Percentiles rank a stretch among this genome's conserved stretches.
These are phyloP conservation scores for Yarrowia sp. DNA, from an alignment of 805 yeast species.

Conservation along the genomic window DNA sequence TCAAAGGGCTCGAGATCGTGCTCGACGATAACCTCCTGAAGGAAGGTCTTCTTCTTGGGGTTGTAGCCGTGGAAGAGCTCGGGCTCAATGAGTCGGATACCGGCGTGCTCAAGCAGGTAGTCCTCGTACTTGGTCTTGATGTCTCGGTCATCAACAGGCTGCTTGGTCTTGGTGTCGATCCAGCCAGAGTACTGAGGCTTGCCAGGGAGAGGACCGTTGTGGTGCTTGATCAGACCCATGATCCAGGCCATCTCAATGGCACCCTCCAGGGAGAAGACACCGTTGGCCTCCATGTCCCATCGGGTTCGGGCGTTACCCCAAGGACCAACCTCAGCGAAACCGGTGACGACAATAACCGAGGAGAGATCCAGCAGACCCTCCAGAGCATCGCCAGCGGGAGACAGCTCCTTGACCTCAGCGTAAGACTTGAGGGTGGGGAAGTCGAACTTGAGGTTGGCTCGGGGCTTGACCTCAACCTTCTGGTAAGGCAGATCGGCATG, in stretches of 20 bases:
- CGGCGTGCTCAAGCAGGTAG: constrained; percentile 84
- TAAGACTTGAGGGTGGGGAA: constrained; percentile 87
- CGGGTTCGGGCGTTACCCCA: constrained; percentile 99
- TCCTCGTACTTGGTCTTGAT: constrained; percentile 89
- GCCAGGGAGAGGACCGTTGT: constrained; percentile 85
- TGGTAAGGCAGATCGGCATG: constrained; percentile 81
- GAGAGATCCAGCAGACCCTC: constrained; percentile 92
- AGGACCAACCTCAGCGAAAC: constrained; percentile 98
- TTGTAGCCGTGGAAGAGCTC: constrained; percentile 91
- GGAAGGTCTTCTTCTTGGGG: constrained; percentile 86
- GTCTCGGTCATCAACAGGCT: constrained; percentile 92
- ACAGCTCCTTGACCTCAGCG: constrained; percentile 61
- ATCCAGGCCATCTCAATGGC: constrained; percentile 99
- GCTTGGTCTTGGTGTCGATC: constrained; percentile 91
- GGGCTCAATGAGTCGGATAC: constrained; percentile 95
- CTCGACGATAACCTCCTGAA: constrained; percentile 95
- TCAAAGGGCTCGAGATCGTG: constrained; percentile 96
- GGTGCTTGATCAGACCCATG: constrained; percentile 95
- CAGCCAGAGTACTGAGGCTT: constrained; percentile 80
- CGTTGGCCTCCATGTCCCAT: constrained; percentile 98
- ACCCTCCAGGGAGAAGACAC: constrained; percentile 95
- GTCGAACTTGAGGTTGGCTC: constrained; percentile 89
- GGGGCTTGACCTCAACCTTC: constrained; percentile 77
- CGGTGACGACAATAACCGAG: constrained; percentile 89
- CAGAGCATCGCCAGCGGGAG: constrained; percentile 51